Evolutionary conservation across 2,329 filamentous ascomycete species (phyloP), one percentile per base, ranked within the genome.

Genomic region (Fusarium sterilihyphosum): DNA sequence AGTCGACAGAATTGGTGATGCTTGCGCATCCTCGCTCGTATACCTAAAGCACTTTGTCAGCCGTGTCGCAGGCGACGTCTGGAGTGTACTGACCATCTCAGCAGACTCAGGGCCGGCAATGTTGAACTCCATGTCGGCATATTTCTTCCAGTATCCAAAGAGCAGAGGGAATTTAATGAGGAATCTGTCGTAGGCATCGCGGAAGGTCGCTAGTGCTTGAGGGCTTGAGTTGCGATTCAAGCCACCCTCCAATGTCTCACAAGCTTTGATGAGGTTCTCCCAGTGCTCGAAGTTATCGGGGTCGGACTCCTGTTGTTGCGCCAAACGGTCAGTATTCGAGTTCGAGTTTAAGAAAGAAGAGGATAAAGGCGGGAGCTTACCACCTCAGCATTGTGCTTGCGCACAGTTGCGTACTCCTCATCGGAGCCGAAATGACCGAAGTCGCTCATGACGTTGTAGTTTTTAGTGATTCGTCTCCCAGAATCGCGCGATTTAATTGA

Each of bases 81-180:
- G 60, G 10, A 41, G 43, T 22, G n/a, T 40, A 73, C 89, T 80
- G 83, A 98, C 95, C 93, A 98, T 97, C 83, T 98, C 96, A 61
- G 96, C 96, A 49, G 96, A 96, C 86, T 99, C 96, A 10, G 96
- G 97, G 24, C 96, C 96, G 9, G 95, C 95, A 75, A 99, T 98
- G 58, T 95, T 95, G 85, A 99, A 99, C 81, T 99, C 96, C 73
- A 97, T 88, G 80, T 98, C 96, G 80, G 96, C 96, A 88, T 98
- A 99, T 83, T 98, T 98, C 87, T 98, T 98, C 96, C 96, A 99
- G 86, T 98, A 99, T 60, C 96, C 96, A 80, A 98, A 99, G 44
- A 98, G 90, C 17, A 98, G 89, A 6, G 96, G 96, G 75, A 98
- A 99, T 81, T 98, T 98, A 70, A 94, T 90, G 29, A 99, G 92